phyloP scores from a whole-genome alignment of 2,329 filamentous ascomycete genomes.

The Calonectria multiphialidica region DNA sequence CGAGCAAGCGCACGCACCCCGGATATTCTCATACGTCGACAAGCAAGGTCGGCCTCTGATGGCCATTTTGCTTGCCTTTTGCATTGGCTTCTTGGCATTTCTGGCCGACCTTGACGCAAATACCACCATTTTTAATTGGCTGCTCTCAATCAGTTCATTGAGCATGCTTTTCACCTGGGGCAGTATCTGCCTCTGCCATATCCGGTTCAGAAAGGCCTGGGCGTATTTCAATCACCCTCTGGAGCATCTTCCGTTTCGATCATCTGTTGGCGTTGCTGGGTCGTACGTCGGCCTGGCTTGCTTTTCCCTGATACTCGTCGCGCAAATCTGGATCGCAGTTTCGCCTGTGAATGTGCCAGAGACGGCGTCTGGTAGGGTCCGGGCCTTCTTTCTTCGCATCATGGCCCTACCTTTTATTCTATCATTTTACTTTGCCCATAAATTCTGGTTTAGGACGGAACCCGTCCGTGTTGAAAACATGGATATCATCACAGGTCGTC shows the following conservation, averaged over 20 bases:
- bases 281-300: slow-evolving; percentile 64
- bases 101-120: slow-evolving; percentile 74
- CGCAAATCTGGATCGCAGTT: slow-evolving; percentile 89
- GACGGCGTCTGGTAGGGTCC: slow-evolving; percentile 59
- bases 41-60: slow-evolving; percentile 82
- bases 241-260: slow-evolving; percentile 82
- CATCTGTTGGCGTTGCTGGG: slow-evolving; percentile 81
- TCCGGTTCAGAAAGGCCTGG: slow-evolving; percentile 89
- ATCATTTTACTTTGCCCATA: slow-evolving; percentile 79
- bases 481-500: slow-evolving; percentile 86
- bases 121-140: slow-evolving; percentile 79
- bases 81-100: slow-evolving; percentile 80
- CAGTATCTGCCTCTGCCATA: slow-evolving; percentile 89
- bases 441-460: slow-evolving; percentile 69
- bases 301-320: slow-evolving; percentile 78
- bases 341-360: slow-evolving; percentile 73
- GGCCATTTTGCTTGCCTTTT: slow-evolving; percentile 75
- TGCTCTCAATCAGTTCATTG: slow-evolving; percentile 79
- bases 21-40: slow-evolving; percentile 83
- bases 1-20: slow-evolving; percentile 86
- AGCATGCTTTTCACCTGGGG: slow-evolving; percentile 83
- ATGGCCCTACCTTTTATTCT: slow-evolving; percentile 78
- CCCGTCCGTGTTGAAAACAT: slow-evolving; percentile 76
- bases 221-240: slow-evolving; percentile 73
- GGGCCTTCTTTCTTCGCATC: slow-evolving; percentile 79